Base-by-base conservation (phyloP, 768 basidiomycete species). In the Calocera cornea region DNA sequence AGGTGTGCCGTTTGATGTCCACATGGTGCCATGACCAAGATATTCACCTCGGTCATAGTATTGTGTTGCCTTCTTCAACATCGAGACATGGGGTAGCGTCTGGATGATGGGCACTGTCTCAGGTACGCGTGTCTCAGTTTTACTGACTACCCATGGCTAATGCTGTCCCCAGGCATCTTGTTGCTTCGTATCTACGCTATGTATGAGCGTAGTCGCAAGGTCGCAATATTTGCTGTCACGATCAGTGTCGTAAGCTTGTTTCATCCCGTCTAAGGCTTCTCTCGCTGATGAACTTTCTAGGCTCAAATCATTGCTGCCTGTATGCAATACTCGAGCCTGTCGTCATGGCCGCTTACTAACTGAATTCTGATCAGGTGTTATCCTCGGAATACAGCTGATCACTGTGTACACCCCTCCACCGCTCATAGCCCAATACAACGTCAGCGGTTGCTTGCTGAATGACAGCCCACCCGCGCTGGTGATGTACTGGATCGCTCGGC, bases 51-150 rank as follows among this genome's bases (percentile, higher is more conserved):
- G 8, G 19, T 7, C 44, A 31, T 16, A 60, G 54, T 29, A 60
- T 33, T 60, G 54, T 33, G 54, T 60, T 33, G 54, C 54, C 10
- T 60, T 60, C 54, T 60, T 60, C 54, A 60, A 60, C 31, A 60
- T 60, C 31, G 54, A 33, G 54, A 60, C 54, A 16, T 60, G 54
- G 54, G 54, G 54, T 19, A 60, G 54, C 54, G 31, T 60, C 27
- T 60, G 54, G 54, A 60, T 60, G 54, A 60, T 60, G 54, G 54
- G 54, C 31, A 60, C 54, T 33, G 54, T 60, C 27, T 60, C 54
- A 12, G 31, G 54, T 60, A 60, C 16, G n/a, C n/a, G n/a, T n/a
- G 54, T 47, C 36, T 38, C 14, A 38, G 19, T 47, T 3, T 7
- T 47, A 17, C 19, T 24, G 44, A 19, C 44, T 47, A 27, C 7